Evolutionary conservation across 768 basidiomycete genomes (phyloP).

Genomic region (Boletus speciosus): DNA sequence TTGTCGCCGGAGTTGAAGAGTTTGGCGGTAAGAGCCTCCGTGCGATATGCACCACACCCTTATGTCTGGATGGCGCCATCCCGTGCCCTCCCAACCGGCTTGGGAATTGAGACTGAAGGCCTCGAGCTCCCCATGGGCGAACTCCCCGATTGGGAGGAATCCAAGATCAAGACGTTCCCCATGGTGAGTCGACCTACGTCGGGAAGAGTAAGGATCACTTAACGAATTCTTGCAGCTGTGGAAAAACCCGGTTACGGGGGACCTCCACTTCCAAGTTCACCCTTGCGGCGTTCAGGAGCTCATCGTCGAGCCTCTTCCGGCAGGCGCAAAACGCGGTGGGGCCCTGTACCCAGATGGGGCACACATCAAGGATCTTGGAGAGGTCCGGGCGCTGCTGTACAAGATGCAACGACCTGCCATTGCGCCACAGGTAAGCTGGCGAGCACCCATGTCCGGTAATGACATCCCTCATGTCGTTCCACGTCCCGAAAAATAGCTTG

Average conservation of each 20-base stretch:
- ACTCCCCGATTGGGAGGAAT: constrained; percentile 81
- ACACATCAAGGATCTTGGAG: constrained; percentile 65
- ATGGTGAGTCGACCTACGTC: constrained; percentile 37
- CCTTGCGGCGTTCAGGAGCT: constrained; percentile 72
- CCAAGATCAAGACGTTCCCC: constrained; percentile 68
- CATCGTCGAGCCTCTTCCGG: constrained; percentile 69
- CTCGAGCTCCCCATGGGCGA: constrained; percentile 63
- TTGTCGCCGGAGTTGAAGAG: constrained; percentile 70
- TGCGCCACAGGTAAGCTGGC: constrained; percentile 54
- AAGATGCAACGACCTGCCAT: constrained; percentile 89
- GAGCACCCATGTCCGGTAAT: neutral
- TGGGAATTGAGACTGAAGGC: constrained; percentile 80
- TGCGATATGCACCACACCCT: constrained; percentile 80
- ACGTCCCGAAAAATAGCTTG: constrained; percentile 37
- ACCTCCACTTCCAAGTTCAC: constrained; percentile 87
- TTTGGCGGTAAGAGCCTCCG: constrained; percentile 70
- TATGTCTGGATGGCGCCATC: constrained; percentile 90
- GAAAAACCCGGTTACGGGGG: constrained; percentile 88
- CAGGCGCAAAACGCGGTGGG: constrained; percentile 50
- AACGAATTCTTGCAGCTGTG: constrained; percentile 50
- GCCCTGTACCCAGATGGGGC: constrained; percentile 84
- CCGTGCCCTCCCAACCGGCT: constrained; percentile 68
- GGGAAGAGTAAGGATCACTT: neutral
- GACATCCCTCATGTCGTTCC: neutral
- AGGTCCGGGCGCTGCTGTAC: constrained; percentile 74